phyloP scores from a whole-genome alignment of 768 basidiomycete genomes.

The Boletales sp. region DNA sequence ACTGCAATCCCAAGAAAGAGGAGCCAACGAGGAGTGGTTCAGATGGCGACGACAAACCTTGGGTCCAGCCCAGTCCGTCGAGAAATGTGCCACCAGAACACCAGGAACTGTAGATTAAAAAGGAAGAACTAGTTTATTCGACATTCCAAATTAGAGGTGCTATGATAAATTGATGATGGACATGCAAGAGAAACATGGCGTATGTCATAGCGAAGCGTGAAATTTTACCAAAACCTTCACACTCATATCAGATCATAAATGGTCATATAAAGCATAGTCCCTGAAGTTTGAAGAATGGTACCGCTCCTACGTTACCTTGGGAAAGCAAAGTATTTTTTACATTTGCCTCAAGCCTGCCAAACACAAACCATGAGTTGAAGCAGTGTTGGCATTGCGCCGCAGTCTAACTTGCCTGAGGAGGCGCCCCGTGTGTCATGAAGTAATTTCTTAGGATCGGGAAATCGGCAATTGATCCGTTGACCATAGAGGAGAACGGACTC shows the following conservation, averaged over 20 bases:
- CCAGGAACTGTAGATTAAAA: constrained; percentile 30
- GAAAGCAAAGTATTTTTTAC: constrained; percentile 10
- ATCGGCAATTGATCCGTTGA: constrained; percentile 77
- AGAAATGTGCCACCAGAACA: constrained; percentile 12
- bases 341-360: constrained; percentile 26
- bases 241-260: constrained; percentile 23
- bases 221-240: neutral
- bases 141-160: constrained; percentile 1
- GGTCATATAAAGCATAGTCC: constrained; percentile 23
- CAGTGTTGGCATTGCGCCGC: constrained; percentile 11
- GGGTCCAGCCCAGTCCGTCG: constrained; percentile 16
- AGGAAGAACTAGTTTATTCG: constrained; percentile 7
- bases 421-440: constrained; percentile 62
- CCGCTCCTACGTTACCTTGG: neutral
- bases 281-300: constrained; percentile 8
- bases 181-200: constrained; percentile 24
- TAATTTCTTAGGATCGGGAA: constrained; percentile 81
- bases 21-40: constrained; percentile 23
- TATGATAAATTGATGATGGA: constrained; percentile 19
- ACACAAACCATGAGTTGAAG: constrained; percentile 19
- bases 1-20: constrained; percentile 65
- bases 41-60: constrained; percentile 27
- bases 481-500: constrained; percentile 47
- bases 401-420: constrained; percentile 36
- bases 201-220: constrained; percentile 8